A percentile compares a stretch with the other conserved stretches of the same genome.
Conservation (phyloP, 2,329 filamentous ascomycete genomes). For the Fusarium napiforme region DNA sequence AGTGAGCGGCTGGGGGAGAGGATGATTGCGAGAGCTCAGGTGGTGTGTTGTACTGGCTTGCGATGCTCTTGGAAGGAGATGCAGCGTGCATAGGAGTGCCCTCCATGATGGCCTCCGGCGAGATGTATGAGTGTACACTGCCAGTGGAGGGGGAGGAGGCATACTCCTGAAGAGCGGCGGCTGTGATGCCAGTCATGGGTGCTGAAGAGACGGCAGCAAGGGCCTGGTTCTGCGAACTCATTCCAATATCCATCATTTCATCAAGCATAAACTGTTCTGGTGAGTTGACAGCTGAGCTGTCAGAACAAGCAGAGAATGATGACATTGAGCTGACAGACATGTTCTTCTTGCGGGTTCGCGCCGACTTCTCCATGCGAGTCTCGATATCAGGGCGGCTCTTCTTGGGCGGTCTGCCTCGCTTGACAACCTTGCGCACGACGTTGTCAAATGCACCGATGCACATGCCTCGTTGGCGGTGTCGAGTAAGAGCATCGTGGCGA, state of each 20-base stretch:
- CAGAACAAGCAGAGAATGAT: constrained; percentile 67
- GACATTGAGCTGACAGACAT: constrained; percentile 59
- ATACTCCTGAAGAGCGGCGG: constrained; percentile 49
- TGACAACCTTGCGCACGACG: constrained; percentile 68
- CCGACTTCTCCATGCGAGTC: constrained; percentile 66
- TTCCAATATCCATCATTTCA: constrained; percentile 59
- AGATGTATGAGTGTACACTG: constrained; percentile 57
- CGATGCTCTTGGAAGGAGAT: constrained; percentile 62
- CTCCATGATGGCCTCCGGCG: constrained; percentile 58
- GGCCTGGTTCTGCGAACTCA: constrained; percentile 43
- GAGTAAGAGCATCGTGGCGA: constrained; percentile 91
- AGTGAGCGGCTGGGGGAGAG: constrained; percentile 63
- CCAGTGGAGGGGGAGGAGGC: constrained; percentile 54
- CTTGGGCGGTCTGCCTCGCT: constrained; percentile 69
- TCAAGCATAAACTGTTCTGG: constrained; percentile 62
- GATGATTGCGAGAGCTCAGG: constrained; percentile 71
- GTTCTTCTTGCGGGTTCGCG: constrained; percentile 66
- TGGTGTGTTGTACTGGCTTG: constrained; percentile 66
- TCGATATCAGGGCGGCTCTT: constrained; percentile 70
- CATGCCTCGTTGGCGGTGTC: constrained; percentile 95
- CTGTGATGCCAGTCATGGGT: constrained; percentile 51
- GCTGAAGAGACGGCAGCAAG: constrained; percentile 59
- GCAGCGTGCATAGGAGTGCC: constrained; percentile 51
- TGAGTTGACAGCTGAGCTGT: constrained; percentile 66
- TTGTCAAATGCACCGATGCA: constrained; percentile 95